phyloP scores from a whole-genome alignment of 2,329 filamentous ascomycete genomes.

The Apiospora aurea region DNA sequence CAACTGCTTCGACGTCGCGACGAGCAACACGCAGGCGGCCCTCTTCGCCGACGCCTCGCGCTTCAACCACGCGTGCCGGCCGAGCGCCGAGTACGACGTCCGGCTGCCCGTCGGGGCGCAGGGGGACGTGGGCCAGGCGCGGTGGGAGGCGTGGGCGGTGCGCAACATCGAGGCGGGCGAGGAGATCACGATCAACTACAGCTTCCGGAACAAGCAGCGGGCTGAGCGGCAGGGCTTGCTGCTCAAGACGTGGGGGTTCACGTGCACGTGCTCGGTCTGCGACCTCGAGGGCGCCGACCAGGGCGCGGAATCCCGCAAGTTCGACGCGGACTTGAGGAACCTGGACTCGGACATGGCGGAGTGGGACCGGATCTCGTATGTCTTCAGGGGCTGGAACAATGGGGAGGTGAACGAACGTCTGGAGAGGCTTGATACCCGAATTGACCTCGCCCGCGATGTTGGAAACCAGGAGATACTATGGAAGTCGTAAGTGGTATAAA shows the following conservation, averaged over 20 bases:
- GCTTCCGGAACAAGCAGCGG: not conserved
- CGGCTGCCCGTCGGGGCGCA: not conserved
- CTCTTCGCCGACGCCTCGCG: not conserved
- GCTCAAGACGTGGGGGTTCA: not conserved
- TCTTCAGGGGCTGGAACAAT: not conserved
- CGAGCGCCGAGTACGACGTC: not conserved
- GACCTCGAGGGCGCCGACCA: not conserved
- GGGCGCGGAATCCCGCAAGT: not conserved
- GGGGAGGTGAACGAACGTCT: not conserved
- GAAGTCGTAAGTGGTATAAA: not conserved
- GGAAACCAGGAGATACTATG: not conserved
- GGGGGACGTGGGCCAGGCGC: too few relatives aligned
- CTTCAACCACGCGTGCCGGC: constrained; percentile 14
- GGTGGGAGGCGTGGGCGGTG: not conserved
- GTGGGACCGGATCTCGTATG: not conserved
- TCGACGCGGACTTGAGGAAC: not conserved
- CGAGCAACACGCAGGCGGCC: not conserved
- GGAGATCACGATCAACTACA: constrained; percentile 3
- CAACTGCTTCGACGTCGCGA: constrained; percentile 3
- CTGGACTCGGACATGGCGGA: not conserved
- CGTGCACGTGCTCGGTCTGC: constrained; percentile 4
- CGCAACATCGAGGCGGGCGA: not conserved
- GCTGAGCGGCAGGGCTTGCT: not conserved
- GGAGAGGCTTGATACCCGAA: not conserved
- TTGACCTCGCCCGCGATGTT: too few relatives aligned